Conservation (phyloP, 148 eudicot genomes). For the Amaranthus hypochondriacus region DNA sequence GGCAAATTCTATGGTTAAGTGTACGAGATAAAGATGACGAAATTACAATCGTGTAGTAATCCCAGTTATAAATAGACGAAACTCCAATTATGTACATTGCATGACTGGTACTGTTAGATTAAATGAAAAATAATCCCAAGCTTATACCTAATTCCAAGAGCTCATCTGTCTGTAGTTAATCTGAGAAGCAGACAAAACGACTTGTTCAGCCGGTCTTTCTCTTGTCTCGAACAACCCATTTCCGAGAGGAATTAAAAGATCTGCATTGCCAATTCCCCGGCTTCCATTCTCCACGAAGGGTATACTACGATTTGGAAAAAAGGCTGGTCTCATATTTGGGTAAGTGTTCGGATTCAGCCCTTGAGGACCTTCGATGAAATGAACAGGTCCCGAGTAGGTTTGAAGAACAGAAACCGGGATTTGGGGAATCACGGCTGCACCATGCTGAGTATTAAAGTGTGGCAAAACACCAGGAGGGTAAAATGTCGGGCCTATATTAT, state of each 20-base stretch:
- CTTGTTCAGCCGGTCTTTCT: constrained; percentile 23
- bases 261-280: constrained; percentile 14
- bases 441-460: constrained; percentile 23
- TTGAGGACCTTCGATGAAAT: constrained; percentile 27
- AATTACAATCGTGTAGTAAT: neutral
- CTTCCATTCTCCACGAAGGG: constrained; percentile 28
- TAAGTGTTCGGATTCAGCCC: constrained; percentile 24
- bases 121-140: constrained; percentile 1
- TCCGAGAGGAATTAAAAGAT: constrained; percentile 20
- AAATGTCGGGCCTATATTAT: constrained; percentile 14
- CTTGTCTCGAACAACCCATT: constrained; percentile 23
- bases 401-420: constrained; percentile 23
- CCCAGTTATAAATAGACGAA: neutral
- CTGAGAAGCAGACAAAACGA: constrained; percentile 29
- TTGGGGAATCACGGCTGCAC: constrained; percentile 25
- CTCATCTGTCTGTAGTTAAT: constrained; percentile 30
- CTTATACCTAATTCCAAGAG: constrained; percentile 23
- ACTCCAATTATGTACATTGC: constrained; percentile 22
- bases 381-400: constrained; percentile 27
- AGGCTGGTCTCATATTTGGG: constrained; percentile 24
- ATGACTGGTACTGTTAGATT: constrained; percentile 17
- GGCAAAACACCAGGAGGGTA: constrained; percentile 25
- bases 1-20: constrained; percentile 13
- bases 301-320: constrained; percentile 22
- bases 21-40: neutral